Percentiles rank a stretch among this genome's conserved stretches.
Evolutionary conservation across 345 rosid genomes (phyloP).

Genomic region (Camelina sativa): DNA sequence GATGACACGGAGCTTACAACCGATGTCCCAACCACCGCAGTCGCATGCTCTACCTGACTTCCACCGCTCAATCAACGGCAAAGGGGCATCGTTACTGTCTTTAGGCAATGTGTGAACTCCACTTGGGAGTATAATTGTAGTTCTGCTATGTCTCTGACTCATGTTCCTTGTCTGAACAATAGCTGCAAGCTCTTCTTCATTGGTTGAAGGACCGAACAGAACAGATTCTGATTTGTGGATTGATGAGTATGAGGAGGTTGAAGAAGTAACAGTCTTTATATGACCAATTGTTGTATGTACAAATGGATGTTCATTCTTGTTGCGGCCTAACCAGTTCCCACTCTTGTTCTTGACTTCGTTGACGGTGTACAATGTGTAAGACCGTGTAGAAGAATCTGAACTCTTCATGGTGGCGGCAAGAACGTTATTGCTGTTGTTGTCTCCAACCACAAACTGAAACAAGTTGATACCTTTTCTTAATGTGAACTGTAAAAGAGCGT

Average conservation of each 20-base stretch:
- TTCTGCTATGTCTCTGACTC: constrained; percentile 27
- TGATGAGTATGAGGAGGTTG: constrained; percentile 38
- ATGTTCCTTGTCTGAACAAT: constrained; percentile 49
- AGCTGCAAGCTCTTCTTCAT: constrained; percentile 81
- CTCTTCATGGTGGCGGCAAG: constrained; percentile 72
- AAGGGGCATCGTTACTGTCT: constrained; percentile 54
- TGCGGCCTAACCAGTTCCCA: constrained; percentile 62
- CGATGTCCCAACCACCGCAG: constrained; percentile 99
- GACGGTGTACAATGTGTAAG: constrained; percentile 65
- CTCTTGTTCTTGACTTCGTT: constrained; percentile 64
- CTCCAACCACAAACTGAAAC: constrained; percentile 70
- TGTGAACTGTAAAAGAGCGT: constrained; percentile 65
- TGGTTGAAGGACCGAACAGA: constrained; percentile 49
- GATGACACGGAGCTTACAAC: constrained; percentile 68
- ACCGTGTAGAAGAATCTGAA: constrained; percentile 46
- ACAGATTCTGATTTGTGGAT: constrained; percentile 61
- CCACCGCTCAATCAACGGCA: constrained; percentile 77
- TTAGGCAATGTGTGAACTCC: constrained; percentile 75
- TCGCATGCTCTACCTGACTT: constrained; percentile 78
- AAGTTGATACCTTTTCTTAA: constrained; percentile 70
- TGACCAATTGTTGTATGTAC: constrained; percentile 61
- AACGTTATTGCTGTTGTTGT: constrained; percentile 59
- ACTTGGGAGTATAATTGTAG: constrained; percentile 71
- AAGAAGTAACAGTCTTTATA: constrained; percentile 53
- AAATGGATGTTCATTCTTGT: constrained; percentile 61